Base-by-base conservation (phyloP, 306 rosid genomes). In the Astragalus glycyphyllos region DNA sequence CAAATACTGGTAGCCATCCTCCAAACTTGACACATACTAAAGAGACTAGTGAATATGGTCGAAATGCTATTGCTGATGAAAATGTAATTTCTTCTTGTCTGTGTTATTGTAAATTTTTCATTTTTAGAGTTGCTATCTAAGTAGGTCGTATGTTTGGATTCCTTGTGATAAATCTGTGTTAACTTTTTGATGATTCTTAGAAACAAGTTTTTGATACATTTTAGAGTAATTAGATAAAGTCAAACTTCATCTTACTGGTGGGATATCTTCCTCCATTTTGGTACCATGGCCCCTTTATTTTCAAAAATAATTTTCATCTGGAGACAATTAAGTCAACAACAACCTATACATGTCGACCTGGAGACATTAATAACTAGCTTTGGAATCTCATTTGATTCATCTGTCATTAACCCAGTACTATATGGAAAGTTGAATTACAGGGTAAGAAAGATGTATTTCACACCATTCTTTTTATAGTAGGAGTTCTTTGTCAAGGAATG, bases 81-180 rank as follows among this genome's bases (percentile, higher is more conserved):
- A 86, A 86, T 86, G 98, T 94, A 87, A 78, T 48, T 86, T 61
- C 51, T 68, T 71, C 58, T 44, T n/a, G 15, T 69, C 69, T 41
- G 48, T 35, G 72, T 54, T 48, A 58, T 71, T 59, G 11, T 12
- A 35, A 17, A 11, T 5, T 45, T 63, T 29, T 49, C 16, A 32
- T 4, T 31, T 55, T n/a, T 13, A 26, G 47, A 38, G 11, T 61
- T 41, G 7, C 35, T 51, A 32, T 62, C 55, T 45, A 16, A 47
- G 46, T 23, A 34, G 45, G 68, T 44, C n/a, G n/a, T 62, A 6
- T 58, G 45, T 42, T 76, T 59, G 49, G n/a, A 34, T 58, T 42
- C 29, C 59, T 68, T 47, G 49, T 46, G 46, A 29, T 63, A 42
- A 72, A 32, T 72, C 57, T 9, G 38, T 77, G 60, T 55, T 29